phyloP scores from a whole-genome alignment of 768 basidiomycete genomes.

The Trichaptum fuscoviolaceum region DNA sequence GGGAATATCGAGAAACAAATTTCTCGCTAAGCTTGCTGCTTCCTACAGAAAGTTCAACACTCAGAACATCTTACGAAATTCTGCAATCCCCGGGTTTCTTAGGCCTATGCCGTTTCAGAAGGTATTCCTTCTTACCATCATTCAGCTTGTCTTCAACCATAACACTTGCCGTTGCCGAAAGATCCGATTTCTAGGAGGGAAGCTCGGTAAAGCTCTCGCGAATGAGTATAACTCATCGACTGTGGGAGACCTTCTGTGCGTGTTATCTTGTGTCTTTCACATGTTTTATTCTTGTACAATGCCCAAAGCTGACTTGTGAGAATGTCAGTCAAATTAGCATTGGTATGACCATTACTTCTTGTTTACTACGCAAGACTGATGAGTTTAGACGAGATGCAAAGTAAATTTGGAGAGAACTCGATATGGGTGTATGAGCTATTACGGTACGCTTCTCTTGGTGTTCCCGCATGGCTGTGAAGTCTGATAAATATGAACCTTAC shows the following conservation, averaged over 20 bases:
- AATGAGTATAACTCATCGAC: conserved; percentile 85
- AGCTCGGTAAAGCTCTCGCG: conserved; percentile 83
- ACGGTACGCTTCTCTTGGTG: conserved; percentile 43
- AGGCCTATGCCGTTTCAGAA: conserved; percentile 85
- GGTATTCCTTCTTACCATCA: conserved; percentile 31
- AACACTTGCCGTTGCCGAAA: conserved; percentile 22
- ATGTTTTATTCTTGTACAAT: conserved; percentile 5
- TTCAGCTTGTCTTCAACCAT: conserved; percentile 6
- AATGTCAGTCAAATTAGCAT: conserved; percentile 47
- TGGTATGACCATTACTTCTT: conserved; percentile 32
- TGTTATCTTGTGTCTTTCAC: conserved; percentile 10
- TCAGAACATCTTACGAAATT: conserved; percentile 80
- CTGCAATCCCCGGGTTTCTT: conserved; percentile 81
- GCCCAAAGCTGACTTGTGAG: conserved; percentile 5
- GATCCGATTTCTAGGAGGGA: conserved; percentile 95
- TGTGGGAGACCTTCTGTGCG: conserved; percentile 87
- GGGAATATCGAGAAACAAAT: conserved; percentile 93
- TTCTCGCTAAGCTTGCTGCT: conserved; percentile 90
- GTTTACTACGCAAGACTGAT: conserved; percentile 2
- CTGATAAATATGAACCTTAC: conserved; percentile 7
- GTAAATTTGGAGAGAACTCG: conserved; percentile 73
- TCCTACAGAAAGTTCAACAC: conserved; percentile 68
- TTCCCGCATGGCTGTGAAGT: not conserved
- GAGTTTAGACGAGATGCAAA: conserved; percentile 66
- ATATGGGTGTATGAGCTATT: conserved; percentile 93